A percentile compares a stretch with the other conserved stretches of the same genome.
phyloP scores from a whole-genome alignment of 139 green algal genomes.

The Chlamydomonas schloesseri region DNA sequence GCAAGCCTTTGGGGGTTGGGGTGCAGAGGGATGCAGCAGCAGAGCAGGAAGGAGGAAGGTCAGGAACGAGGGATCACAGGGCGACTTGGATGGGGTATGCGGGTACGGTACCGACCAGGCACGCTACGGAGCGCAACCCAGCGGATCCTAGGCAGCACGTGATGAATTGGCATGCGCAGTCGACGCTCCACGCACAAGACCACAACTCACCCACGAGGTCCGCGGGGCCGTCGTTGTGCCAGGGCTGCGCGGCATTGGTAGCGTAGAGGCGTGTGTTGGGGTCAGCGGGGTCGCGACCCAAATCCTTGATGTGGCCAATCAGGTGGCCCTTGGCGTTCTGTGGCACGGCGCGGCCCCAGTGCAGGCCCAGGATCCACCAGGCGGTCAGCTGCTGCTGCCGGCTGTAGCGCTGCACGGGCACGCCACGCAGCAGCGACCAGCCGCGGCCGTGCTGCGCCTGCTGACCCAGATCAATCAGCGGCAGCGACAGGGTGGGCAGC shows the following conservation, averaged over 20 bases:
- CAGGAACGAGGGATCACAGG: background rate
- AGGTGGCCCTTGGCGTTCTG: slow-evolving; percentile 80
- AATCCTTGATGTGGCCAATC: slow-evolving; percentile 78
- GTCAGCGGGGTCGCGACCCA: slow-evolving; percentile 65
- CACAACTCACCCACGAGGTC: slow-evolving; percentile 68
- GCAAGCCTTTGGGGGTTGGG: slow-evolving; percentile 41
- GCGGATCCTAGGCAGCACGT: too few species aligned
- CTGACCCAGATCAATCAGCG: slow-evolving; percentile 45
- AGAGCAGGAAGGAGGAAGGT: background rate
- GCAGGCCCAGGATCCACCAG: slow-evolving; percentile 65
- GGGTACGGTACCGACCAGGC: too few species aligned
- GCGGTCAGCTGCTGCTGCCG: slow-evolving; percentile 60
- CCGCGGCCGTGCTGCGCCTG: slow-evolving; percentile 66
- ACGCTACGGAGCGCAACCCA: too few species aligned
- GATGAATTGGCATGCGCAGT: too few species aligned
- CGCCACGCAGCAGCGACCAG: slow-evolving; percentile 70
- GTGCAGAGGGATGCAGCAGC: background rate
- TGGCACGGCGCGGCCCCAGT: slow-evolving; percentile 60
- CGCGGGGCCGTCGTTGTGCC: slow-evolving; percentile 67
- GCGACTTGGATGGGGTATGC: too few species aligned
- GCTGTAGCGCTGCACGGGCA: slow-evolving; percentile 65
- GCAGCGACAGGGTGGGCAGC: slow-evolving; percentile 64
- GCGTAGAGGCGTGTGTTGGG: slow-evolving; percentile 70
- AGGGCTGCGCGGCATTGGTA: slow-evolving; percentile 74
- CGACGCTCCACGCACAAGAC: background rate